Evolutionary conservation across 2,329 filamentous ascomycete species (phyloP).

Genomic region (Calonectria hawksworthii): DNA sequence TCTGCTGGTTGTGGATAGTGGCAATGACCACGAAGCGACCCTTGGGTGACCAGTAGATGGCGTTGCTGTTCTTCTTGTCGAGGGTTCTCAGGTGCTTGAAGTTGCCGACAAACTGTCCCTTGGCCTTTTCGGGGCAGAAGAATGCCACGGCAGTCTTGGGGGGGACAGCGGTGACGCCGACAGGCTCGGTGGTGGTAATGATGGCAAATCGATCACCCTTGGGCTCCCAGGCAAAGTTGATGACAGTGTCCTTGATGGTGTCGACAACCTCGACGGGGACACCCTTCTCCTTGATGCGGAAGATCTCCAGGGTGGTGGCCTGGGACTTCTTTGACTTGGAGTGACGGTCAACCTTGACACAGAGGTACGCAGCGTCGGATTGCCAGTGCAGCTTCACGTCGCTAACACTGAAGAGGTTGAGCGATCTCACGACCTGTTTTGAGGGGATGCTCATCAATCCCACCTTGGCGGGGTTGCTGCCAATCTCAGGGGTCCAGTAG

Average conservation of each 20-base stretch:
- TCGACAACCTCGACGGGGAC: slow-evolving; percentile 98
- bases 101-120: slow-evolving; percentile 85
- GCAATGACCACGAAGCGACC: slow-evolving; percentile 96
- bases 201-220: slow-evolving; percentile 98
- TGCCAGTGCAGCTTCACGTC: slow-evolving; percentile 99
- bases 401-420: slow-evolving; percentile 98
- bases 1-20: slow-evolving; percentile 92
- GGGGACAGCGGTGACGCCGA: slow-evolving; percentile 82
- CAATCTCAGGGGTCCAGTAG: slow-evolving; percentile 99
- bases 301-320: slow-evolving; percentile 97
- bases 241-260: slow-evolving; percentile 97
- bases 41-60: slow-evolving; percentile 98
- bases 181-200: slow-evolving; percentile 92
- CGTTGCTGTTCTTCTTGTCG: slow-evolving; percentile 99
- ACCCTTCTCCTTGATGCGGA: slow-evolving; percentile 96
- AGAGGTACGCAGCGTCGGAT: slow-evolving; percentile 92
- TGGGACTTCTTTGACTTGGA: slow-evolving; percentile 99
- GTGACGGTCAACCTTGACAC: slow-evolving; percentile 98
- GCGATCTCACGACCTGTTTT: slow-evolving; percentile 92
- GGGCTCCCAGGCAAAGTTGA: slow-evolving; percentile 99
- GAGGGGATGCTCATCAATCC: slow-evolving; percentile 96
- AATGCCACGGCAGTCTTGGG: slow-evolving; percentile 97
- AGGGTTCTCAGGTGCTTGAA: slow-evolving; percentile 96
- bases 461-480: slow-evolving; percentile 97
- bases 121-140: slow-evolving; percentile 96